Percentiles rank a stretch among this genome's conserved stretches.
phyloP scores from a whole-genome alignment of 2,329 filamentous ascomycete species.

The Alternaria triticimaculans region DNA sequence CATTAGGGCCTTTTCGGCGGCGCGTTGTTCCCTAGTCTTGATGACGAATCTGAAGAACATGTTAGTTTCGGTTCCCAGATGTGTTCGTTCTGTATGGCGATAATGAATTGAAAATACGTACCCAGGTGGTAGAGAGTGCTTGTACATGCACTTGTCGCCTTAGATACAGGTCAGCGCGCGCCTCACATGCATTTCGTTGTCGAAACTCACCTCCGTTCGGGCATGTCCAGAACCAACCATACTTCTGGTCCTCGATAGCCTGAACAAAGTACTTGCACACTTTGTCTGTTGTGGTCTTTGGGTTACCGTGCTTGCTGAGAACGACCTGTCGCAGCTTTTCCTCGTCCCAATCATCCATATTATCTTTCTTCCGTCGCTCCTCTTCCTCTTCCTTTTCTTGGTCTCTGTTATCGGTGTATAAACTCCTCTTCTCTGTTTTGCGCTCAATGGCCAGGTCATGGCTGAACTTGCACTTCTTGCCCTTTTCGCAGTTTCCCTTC shows the following conservation, averaged over 20 bases:
- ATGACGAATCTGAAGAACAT: conserved; percentile 75
- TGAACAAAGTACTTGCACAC: conserved; percentile 99
- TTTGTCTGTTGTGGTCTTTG: conserved; percentile 93
- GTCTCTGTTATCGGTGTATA: conserved; percentile 85
- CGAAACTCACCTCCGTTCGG: conserved; percentile 73
- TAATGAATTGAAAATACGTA: conserved; percentile 58
- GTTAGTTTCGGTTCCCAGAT: conserved; percentile 15
- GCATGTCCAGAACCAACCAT: conserved; percentile 99
- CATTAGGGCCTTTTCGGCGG: conserved; percentile 91
- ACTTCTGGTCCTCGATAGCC: conserved; percentile 97
- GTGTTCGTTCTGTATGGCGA: background rate
- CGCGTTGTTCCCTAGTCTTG: conserved; percentile 96
- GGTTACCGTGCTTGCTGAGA: conserved; percentile 95
- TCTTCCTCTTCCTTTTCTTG: conserved; percentile 73
- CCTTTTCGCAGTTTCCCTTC: conserved; percentile 97
- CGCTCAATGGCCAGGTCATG: conserved; percentile 89
- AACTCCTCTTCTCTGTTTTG: conserved; percentile 88
- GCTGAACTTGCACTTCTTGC: conserved; percentile 91
- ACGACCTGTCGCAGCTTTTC: conserved; percentile 92
- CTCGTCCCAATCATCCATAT: conserved; percentile 96
- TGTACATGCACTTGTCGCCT: conserved; percentile 96
- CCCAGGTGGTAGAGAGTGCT: conserved; percentile 93
- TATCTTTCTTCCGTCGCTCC: conserved; percentile 85
- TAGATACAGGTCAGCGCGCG: background rate
- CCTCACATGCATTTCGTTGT: background rate